Base-by-base conservation (phyloP, 2,329 filamentous ascomycete species). In the Aspergillus sp. region DNA sequence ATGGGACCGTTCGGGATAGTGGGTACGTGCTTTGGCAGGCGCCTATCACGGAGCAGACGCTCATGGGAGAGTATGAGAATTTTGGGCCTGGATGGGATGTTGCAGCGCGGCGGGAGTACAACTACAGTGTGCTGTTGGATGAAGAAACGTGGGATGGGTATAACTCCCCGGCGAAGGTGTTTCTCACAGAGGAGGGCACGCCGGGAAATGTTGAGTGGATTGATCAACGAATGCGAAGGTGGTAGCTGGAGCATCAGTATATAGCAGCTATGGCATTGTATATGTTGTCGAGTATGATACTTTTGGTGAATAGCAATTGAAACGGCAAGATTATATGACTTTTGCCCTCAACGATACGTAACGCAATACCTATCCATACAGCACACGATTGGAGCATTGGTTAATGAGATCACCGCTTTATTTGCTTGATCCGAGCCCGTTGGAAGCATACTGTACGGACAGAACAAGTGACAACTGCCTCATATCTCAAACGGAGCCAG, bases 1-100 rank as follows among this genome's bases (percentile, higher is more conserved):
- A 86, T 60, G 73, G 73, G 4, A 81, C 76, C 42, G 78, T 86
- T 20, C 57, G 70, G 35, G 70, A 78, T 0, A 73, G 69, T 2
- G 83, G 83, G 2, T 86, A 85, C 61, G 82, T 80, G 33, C 60
- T 72, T 9, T 85, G 82, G 82, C 61, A 69, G 14, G 54, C 61
- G 14, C 74, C 65, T 55, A 67, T 73, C 4, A 64, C 56, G 9
- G 76, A 72, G 45, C 62, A 73, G 32, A 84, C 82, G 0, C 71
- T 81, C 6, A 80, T 82, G 80, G 82, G 80, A 0, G 81, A 83
- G 59, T 83, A 79, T 65, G 63, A 72, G 24, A 67, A 73, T 20
- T 76, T 66, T 45, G 82, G 82, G 0, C 79, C 81, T 0, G 82
- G 82, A 0, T 82, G 76, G 64, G 77, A 84, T 58, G 61, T 64